Evolutionary conservation across 2,329 filamentous ascomycete species (phyloP), one percentile per base, ranked within the genome.

Genomic region (Fusarium domesticum): DNA sequence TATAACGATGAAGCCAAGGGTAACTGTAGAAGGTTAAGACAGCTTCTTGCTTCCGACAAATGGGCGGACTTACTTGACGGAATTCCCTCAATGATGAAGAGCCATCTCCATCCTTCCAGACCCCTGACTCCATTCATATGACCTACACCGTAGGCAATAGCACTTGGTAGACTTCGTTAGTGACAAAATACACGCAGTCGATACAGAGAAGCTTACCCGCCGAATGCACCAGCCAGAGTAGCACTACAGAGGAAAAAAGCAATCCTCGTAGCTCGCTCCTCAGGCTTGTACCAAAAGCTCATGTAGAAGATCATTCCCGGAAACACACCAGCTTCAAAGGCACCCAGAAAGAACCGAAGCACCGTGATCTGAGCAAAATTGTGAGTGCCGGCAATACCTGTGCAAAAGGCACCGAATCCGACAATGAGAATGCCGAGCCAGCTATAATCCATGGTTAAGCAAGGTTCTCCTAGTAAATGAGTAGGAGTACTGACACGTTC

Each of bases 271-370:
- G 82, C 83, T 6, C 85, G 73, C 64, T 89, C 84, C n/a, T 78
- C 75, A 48, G 78, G 78, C 14, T 76, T 81, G 63, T 89, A 89
- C 74, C 85, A 89, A 46, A 87, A 78, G 0, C 84, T 87, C 11
- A 89, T 69, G 17, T 59, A 59, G 18, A 59, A 59, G 1, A 58
- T 53, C 10, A 59, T 39, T 5, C 57, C 57, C 0, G 57, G 57
- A 15, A 58, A 57, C 1, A 59, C 16, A 45, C 56, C 57, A n/a
- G 64, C 63, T 42, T 66, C 64, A 6, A 58, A 54, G 7, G 64
- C 53, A 0, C 64, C 64, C 1, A 66, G 44, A 20, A 64, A 47
- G 35, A 65, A 64, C 2, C 64, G 56, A 6, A 60, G 47, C 12
- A 57, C 59, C 3, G 64, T 56, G 6, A 66, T 47, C 4, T 53